Evolutionary conservation across 2,329 filamentous ascomycete species (phyloP).

Genomic region (Fusarium sp.): DNA sequence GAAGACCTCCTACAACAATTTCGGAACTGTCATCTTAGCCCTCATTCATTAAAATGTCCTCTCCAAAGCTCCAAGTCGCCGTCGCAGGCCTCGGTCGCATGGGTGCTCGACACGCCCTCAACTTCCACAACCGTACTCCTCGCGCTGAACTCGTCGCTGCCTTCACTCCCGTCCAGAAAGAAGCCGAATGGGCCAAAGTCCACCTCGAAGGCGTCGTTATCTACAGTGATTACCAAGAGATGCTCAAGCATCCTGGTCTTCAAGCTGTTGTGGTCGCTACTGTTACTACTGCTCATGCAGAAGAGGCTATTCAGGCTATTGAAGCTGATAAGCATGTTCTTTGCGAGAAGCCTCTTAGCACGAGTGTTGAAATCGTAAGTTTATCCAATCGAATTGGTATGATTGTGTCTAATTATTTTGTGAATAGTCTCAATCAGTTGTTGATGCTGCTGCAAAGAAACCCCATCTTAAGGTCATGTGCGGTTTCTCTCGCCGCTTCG

Average conservation of each 20-base stretch:
- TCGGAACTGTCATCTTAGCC: no score
- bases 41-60: no score
- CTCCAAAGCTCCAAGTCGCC: slow-evolving; percentile 42
- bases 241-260: slow-evolving; percentile 45
- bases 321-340: slow-evolving; percentile 45
- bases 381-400: not conserved
- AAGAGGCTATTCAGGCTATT: slow-evolving; percentile 45
- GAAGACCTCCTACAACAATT: no score
- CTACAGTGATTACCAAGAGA: slow-evolving; percentile 44
- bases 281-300: slow-evolving; percentile 43
- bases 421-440: slow-evolving; percentile 66
- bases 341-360: slow-evolving; percentile 45
- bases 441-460: slow-evolving; percentile 65
- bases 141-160: slow-evolving; percentile 43
- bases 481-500: slow-evolving; percentile 62
- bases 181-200: slow-evolving; percentile 41
- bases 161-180: slow-evolving; percentile 42
- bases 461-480: slow-evolving; percentile 73
- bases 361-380: slow-evolving; percentile 63
- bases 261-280: slow-evolving; percentile 44
- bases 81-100: slow-evolving; percentile 44
- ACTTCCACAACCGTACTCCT: slow-evolving; percentile 43
- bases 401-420: not conserved
- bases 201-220: slow-evolving; percentile 41
- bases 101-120: slow-evolving; percentile 45